Evolutionary conservation across 768 basidiomycete genomes (phyloP), one percentile per base, ranked within the genome.

Genomic region (Dacryopinax primogenitus): DNA sequence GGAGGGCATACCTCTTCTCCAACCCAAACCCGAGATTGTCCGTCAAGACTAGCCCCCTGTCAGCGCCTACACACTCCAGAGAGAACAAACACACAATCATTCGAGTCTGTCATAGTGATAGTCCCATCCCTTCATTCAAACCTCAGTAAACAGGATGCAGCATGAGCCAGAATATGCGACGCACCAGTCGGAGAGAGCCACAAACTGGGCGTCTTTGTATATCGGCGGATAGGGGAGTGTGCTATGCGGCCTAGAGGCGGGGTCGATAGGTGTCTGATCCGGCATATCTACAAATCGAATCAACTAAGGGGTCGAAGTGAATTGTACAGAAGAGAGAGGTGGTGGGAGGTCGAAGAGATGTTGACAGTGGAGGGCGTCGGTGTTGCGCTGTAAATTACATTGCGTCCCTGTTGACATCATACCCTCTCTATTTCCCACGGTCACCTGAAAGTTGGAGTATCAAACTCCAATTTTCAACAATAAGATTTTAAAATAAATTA

Each of bases 51-150:
- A 32, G 39, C 21, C 33, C 11, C 23, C 21, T n/a, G 13, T 35
- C 30, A 21, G 36, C 64, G 23, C 33, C 30, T 28, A 1, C 18
- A 41, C 28, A 37, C 62, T 11, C 45, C 28, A 16, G 68, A 44
- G 36, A 62, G 62, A 34, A 33, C 33, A 33, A 13, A 70, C 85
- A 67, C 72, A 92, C 88, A 92, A 71, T 96, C 93, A 74, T 97
- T 97, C 6, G 90, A 92, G 73, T 97, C 93, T 71, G 82, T 84
- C 39, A 83, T 92, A 1, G 93, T 95, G 76, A 97, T 95, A 15
- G 93, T 97, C 70, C 76, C 77, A 63, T 78, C 77, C 75, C 75
- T 69, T 21, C 21, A 63, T 61, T n/a, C n/a, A n/a, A n/a, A n/a
- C n/a, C n/a, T n/a, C n/a, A n/a, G 21, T 62, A 30, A 30, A 63